These are phyloP conservation scores for Wickerhamiella hasegawae DNA, from an alignment of 805 yeast genomes.

Conservation along the genomic window DNA sequence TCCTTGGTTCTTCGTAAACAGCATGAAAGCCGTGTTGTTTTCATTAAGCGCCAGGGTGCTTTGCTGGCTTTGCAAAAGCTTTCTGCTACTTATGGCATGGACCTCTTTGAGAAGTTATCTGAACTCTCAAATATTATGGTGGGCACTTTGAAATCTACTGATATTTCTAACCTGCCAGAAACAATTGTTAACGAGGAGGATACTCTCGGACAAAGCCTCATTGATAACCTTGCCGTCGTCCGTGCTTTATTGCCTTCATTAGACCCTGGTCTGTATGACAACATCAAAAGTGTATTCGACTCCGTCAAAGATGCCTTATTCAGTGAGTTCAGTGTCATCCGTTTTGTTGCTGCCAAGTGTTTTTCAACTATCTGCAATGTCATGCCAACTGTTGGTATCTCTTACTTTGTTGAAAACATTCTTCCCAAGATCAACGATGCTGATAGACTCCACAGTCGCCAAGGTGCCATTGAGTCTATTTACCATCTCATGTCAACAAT, in stretches of 20 bases:
- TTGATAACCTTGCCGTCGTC: slow-evolving; percentile 74
- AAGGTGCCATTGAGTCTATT: slow-evolving; percentile 85
- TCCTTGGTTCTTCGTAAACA: slow-evolving; percentile 33
- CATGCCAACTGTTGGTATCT: slow-evolving; percentile 54
- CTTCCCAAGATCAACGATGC: slow-evolving; percentile 73
- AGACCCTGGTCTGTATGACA: slow-evolving; percentile 28
- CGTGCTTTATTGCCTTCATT: slow-evolving; percentile 57
- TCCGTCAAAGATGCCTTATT: slow-evolving; percentile 37
- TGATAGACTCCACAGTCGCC: slow-evolving; percentile 52
- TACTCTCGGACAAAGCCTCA: slow-evolving; percentile 39
- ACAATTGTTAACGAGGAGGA: slow-evolving; percentile 14
- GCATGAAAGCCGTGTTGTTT: slow-evolving; percentile 37
- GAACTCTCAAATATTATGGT: slow-evolving; percentile 50
- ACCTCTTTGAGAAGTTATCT: slow-evolving; percentile 45
- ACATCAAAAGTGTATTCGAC: slow-evolving; percentile 31
- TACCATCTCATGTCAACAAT: slow-evolving; percentile 71
- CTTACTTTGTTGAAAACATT: slow-evolving; percentile 59
- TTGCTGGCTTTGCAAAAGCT: slow-evolving; percentile 48
- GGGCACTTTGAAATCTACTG: slow-evolving; percentile 32
- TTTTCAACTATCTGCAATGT: slow-evolving; percentile 63
- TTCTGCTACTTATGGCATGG: slow-evolving; percentile 34
- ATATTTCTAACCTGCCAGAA: neutral
- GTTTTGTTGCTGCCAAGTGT: slow-evolving; percentile 84
- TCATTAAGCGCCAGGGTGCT: slow-evolving; percentile 75
- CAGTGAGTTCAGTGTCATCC: slow-evolving; percentile 62